A percentile compares a stretch with the other conserved stretches of the same genome.
phyloP scores from a whole-genome alignment of 1,139 yeast genomes.

The Nakaseomyces sp. region DNA sequence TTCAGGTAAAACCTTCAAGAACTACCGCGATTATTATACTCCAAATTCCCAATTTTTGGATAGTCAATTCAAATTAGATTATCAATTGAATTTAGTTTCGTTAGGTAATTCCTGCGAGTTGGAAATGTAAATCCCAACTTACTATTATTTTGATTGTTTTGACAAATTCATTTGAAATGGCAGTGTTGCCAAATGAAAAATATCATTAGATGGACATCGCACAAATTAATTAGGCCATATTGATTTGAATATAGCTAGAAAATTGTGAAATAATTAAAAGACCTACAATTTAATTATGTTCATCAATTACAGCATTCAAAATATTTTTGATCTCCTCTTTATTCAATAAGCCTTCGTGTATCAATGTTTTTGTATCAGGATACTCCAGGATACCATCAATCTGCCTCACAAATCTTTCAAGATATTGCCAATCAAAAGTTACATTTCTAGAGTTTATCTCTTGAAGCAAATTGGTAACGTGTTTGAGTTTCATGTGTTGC shows the following conservation, averaged over 20 bases:
- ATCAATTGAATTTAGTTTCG: no score
- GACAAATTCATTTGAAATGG: no score
- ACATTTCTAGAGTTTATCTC: conserved; percentile 19
- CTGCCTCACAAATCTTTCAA: conserved; percentile 1
- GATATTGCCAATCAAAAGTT: conserved; percentile 10
- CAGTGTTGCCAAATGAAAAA: no score
- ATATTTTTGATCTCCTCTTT: conserved; percentile 28
- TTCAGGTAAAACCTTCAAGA: background rate
- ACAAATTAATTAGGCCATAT: no score
- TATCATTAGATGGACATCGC: no score
- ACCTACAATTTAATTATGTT: conserved; percentile 9
- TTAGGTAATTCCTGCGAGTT: no score
- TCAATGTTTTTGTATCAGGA: conserved; percentile 20
- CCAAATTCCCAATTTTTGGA: background rate
- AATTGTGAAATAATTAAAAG: background rate
- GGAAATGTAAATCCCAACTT: no score
- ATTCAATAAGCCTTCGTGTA: conserved; percentile 23
- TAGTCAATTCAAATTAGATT: background rate
- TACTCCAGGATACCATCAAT: conserved; percentile 8
- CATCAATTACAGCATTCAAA: conserved; percentile 22
- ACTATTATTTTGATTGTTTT: no score
- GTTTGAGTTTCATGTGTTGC: conserved; percentile 29
- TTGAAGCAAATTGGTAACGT: conserved; percentile 21
- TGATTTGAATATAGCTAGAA: no score
- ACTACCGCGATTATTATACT: background rate